These are phyloP conservation scores for Coemansia sp. DNA, from an alignment of 192 early-diverging fungal species.

Conservation along the genomic window DNA sequence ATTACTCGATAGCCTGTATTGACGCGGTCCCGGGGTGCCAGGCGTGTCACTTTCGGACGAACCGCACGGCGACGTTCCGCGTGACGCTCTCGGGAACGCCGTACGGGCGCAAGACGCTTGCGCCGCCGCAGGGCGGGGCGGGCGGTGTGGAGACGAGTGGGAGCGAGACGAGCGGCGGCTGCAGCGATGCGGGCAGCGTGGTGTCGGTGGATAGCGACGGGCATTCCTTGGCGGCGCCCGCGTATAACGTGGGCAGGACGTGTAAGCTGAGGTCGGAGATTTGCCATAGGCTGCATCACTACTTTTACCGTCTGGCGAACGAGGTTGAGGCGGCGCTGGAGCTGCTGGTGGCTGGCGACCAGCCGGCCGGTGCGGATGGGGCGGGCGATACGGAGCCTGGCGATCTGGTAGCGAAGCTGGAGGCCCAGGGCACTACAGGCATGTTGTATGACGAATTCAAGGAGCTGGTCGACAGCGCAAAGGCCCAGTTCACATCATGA, in stretches of 20 bases:
- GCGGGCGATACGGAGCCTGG: conserved; percentile 15
- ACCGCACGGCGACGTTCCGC: conserved; percentile 41
- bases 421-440: conserved; percentile 21
- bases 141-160: neutral
- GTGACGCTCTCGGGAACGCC: conserved; percentile 25
- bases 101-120: conserved; percentile 24
- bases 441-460: conserved; percentile 26
- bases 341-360: neutral
- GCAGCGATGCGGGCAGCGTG: conserved; percentile 2
- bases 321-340: conserved; percentile 17
- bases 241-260: conserved; percentile 31
- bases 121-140: conserved; percentile 12
- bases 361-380: neutral
- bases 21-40: conserved; percentile 31
- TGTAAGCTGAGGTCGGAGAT: conserved; percentile 32
- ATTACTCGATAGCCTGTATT: conserved; percentile 9
- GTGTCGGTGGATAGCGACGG: conserved; percentile 16
- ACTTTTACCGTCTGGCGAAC: conserved; percentile 26
- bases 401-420: conserved; percentile 35
- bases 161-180: neutral
- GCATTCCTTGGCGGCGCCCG: neutral
- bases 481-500: conserved; percentile 32
- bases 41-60: conserved; percentile 40
- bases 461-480: conserved; percentile 20
- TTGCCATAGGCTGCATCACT: conserved; percentile 48